Base-by-base conservation (phyloP, 108 stramenopile species). In the Nitzschia inconspicua region DNA sequence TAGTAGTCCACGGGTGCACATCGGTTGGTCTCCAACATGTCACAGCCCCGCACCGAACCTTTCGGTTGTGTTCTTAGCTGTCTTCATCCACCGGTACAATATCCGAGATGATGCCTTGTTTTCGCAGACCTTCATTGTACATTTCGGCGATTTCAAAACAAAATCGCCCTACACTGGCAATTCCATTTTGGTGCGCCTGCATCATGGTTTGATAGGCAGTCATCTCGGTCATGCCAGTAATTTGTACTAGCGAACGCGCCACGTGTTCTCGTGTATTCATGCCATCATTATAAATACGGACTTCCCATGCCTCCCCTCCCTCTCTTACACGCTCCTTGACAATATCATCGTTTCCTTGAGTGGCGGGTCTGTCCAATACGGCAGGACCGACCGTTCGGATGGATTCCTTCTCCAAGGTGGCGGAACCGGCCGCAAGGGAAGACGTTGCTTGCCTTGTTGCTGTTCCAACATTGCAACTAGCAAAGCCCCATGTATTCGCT, bases 231-330 rank as follows among this genome's bases (percentile, higher is more conserved):
- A 86, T 64, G 0, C 91, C 91, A 0, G 81, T 82, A 8, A 88
- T 72, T 58, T 86, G 82, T n/a, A 86, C 82, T 19, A 92, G 75
- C 9, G 83, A 77, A 20, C 82, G 79, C 9, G 90, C 86, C 3
- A 92, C 90, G 43, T 83, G 79, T 61, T 92, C 91, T 44, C 86
- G 50, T 29, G 86, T 92, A 56, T 92, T 92, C 47, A 84, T 51
- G 11, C 81, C 80, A 44, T 92, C 91, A 72, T 92, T 92, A 76
- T 85, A 88, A 44, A 92, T 84, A 28, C 86, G 77, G 16, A 92
- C 83, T 67, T 86, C 80, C 85, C 83, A 92, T 24, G 43, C 27
- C 36, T 65, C 64, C 14, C 44, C 39, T 16, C 64, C 64, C 0
- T 14, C 37, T 36, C 31, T 41, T 19, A 32, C 35, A 25, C 53